Base-by-base conservation (phyloP, 306 rosid genomes). In the Cucurbita ficifolia region DNA sequence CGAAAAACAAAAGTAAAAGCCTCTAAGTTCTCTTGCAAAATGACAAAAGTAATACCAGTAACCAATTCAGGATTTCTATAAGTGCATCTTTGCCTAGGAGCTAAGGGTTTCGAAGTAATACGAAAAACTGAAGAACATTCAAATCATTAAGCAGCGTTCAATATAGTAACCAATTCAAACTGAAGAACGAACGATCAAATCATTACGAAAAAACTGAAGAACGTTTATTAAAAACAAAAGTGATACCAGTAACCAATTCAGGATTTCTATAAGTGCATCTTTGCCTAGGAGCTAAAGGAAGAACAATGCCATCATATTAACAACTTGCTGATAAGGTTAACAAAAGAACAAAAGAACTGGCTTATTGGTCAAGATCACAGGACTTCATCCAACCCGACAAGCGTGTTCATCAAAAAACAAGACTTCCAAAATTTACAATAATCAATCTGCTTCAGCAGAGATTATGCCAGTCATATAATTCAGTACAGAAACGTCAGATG, bases 401-500 rank as follows among this genome's bases (percentile, higher is more conserved):
- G 49, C 38, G 19, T 19, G 52, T 40, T 65, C 36, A 43, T 42
- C 48, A 40, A 65, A 65, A 53, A 61, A 14, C 48, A 65, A 10
- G 18, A 65, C 72, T n/a, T 42, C 29, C 68, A 22, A 65, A 65
- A 65, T 65, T 65, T 65, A 65, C 72, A 65, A 60, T 60, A 60
- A 65, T 65, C 50, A 39, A 22, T 50, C 70, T 63, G 46, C 70
- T 39, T 63, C 71, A 43, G 53, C 53, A 43, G 52, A 43, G 48
- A 65, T 40, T 18, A 10, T 42, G 72, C 72, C 2, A 65, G 72
- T 43, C 49, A 65, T 40, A 65, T 19, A 65, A 19, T 42, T 5
- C 13, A 55, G 65, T 55, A 21, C 79, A 57, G 17, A 49, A 63
- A 56, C 46, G 59, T 75, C 74, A 76, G 77, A 63, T 49, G 65